Base-by-base conservation (phyloP, 768 basidiomycete species). In the Serendipita sp. region DNA sequence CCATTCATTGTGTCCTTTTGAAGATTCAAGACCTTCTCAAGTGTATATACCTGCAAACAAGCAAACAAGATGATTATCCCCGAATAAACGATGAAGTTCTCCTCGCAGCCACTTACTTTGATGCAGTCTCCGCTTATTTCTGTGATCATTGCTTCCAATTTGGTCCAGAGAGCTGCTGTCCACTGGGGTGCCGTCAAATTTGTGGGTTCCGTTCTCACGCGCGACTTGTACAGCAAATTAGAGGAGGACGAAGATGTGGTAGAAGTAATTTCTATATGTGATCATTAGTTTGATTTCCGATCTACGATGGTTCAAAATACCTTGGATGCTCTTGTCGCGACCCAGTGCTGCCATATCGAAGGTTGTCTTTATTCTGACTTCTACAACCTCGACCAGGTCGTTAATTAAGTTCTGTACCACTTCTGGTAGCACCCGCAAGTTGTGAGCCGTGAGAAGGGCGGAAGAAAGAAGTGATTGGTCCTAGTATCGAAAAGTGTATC, bases 381-480 rank as follows among this genome's bases (percentile, higher is more conserved):
- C 88, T 2, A 96, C 87, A 0, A 87, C 85, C 56, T 89, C 85
- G 18, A 85, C 89, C 5, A 97, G 76, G 72, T 95, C 91, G 3
- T 76, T 74, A 16, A 96, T 76, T 1, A 98, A 81, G 63, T 82
- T 82, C 65, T 86, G 83, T 3, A 97, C 89, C 3, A 97, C 81
- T 30, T 83, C 80, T 0, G 95, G 89, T 10, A 99, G 78, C 15
- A 89, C 81, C 34, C 87, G 81, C 13, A 99, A 81, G 72, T 97
- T 99, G 74, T 91, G 89, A 3, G 95, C 93, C 1, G 92, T 97
- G 78, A 98, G 96, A 11, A 99, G 79, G 0, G 95, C 91, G 0
- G 91, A 93, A 0, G 94, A 91, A 1, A 99, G 80, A 16, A 95
- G 75, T 1, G 91, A 84, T 75, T 91, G 92, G 70, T 98, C 89